phyloP scores from a whole-genome alignment of 2,329 filamentous ascomycete genomes.

The Dactylonectria macrodidyma region DNA sequence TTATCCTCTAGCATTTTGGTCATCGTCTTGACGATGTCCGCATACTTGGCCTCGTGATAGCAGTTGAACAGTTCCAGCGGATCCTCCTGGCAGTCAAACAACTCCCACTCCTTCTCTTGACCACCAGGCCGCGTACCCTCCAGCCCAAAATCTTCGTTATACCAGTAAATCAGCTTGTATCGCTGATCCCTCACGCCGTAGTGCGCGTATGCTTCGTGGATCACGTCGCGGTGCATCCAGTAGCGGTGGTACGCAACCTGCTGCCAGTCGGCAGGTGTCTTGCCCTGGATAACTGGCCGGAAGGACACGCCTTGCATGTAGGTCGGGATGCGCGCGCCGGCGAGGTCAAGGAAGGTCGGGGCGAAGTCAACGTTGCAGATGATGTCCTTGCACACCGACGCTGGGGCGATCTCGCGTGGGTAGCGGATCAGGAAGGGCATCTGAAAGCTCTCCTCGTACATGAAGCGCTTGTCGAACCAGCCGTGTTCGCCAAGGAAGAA shows the following conservation, averaged over 20 bases:
- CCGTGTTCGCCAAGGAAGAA: slow-evolving; percentile 71
- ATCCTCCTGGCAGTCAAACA: slow-evolving; percentile 68
- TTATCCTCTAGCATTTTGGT: slow-evolving; percentile 60
- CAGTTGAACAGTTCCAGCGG: slow-evolving; percentile 65
- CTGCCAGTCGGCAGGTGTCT: slow-evolving; percentile 61
- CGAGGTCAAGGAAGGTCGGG: slow-evolving; percentile 64
- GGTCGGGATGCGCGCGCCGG: slow-evolving; percentile 55
- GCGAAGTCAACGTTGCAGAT: slow-evolving; percentile 70
- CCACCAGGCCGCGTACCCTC: slow-evolving; percentile 60
- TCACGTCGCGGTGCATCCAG: slow-evolving; percentile 68
- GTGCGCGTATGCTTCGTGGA: slow-evolving; percentile 66
- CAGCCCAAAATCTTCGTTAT: slow-evolving; percentile 64
- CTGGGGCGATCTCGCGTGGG: slow-evolving; percentile 57
- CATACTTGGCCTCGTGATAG: slow-evolving; percentile 58
- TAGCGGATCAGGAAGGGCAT: slow-evolving; percentile 68
- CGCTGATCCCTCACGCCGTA: slow-evolving; percentile 66
- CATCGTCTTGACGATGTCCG: slow-evolving; percentile 57
- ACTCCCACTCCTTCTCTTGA: slow-evolving; percentile 65
- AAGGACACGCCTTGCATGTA: slow-evolving; percentile 69
- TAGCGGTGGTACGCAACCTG: slow-evolving; percentile 69
- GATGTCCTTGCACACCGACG: slow-evolving; percentile 61
- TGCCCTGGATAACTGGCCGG: slow-evolving; percentile 52
- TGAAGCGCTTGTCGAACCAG: slow-evolving; percentile 72
- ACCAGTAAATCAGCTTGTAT: slow-evolving; percentile 73
- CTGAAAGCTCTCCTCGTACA: slow-evolving; percentile 71